These are phyloP conservation scores for Yarrowia sp. DNA, from an alignment of 805 yeast species.

Conservation along the genomic window DNA sequence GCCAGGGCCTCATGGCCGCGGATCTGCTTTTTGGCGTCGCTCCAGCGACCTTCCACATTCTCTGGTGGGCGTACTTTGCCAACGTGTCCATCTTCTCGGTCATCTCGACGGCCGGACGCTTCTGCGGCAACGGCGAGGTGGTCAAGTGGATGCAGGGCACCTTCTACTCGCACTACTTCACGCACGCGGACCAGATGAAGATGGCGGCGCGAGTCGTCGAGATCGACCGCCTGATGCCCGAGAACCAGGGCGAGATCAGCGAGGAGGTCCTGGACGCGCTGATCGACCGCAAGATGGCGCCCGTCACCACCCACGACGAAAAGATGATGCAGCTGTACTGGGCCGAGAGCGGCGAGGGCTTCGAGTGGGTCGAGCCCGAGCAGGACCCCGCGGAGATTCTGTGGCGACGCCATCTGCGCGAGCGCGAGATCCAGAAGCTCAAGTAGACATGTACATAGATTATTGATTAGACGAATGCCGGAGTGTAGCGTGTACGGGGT, in stretches of 20 bases:
- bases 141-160: constrained; percentile 66
- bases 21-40: constrained; percentile 32
- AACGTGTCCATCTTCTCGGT: constrained; percentile 50
- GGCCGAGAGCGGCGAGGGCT: constrained; percentile 83
- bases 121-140: constrained; percentile 53
- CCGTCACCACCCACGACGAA: constrained; percentile 59
- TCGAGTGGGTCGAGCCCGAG: constrained; percentile 88
- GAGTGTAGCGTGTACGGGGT: too few species aligned
- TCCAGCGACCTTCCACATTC: constrained; percentile 40
- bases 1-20: constrained; percentile 1
- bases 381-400: constrained; percentile 74
- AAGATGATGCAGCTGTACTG: constrained; percentile 74
- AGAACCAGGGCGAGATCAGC: constrained; percentile 44
- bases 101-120: constrained; percentile 49
- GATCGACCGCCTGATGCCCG: constrained; percentile 52
- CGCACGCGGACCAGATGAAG: constrained; percentile 64
- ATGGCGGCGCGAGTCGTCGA: constrained; percentile 66
- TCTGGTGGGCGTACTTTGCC: constrained; percentile 50
- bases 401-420: constrained; percentile 38
- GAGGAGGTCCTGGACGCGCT: constrained; percentile 39
- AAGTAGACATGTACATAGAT: constrained; percentile 15
- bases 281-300: constrained; percentile 39
- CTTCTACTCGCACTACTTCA: constrained; percentile 59
- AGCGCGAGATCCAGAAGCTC: constrained; percentile 19
- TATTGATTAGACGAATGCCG: neutral